These are phyloP conservation scores for Alternaria conjuncta DNA, from an alignment of 2,329 filamentous ascomycete genomes.

Conservation along the genomic window DNA sequence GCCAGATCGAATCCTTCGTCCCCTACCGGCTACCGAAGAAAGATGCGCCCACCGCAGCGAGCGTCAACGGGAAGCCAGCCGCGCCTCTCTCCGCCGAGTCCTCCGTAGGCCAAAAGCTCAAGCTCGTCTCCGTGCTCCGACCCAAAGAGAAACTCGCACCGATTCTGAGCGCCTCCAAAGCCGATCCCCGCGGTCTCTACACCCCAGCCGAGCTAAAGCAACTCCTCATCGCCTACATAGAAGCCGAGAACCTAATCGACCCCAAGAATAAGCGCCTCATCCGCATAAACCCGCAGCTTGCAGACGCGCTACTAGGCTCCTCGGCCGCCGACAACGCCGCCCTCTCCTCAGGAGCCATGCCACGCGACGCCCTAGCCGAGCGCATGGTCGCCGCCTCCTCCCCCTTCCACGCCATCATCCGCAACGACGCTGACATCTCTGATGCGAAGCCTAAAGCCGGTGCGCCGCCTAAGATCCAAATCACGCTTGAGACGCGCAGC, in stretches of 20 bases:
- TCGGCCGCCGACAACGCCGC: conserved; percentile 63
- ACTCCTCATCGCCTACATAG: conserved; percentile 64
- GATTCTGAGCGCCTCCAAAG: conserved; percentile 59
- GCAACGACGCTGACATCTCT: conserved; percentile 51
- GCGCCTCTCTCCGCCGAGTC: conserved; percentile 49
- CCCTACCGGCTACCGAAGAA: conserved; percentile 69
- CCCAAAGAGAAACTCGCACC: conserved; percentile 65
- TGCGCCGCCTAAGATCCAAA: conserved; percentile 63
- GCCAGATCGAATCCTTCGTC: conserved; percentile 61
- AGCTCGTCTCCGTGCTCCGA: conserved; percentile 61
- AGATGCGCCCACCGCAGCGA: conserved; percentile 46
- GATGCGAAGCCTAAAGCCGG: conserved; percentile 66
- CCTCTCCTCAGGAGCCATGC: conserved; percentile 63
- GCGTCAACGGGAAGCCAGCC: conserved; percentile 50
- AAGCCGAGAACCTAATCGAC: conserved; percentile 63
- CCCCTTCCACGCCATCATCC: conserved; percentile 64
- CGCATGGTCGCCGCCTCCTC: conserved; percentile 63
- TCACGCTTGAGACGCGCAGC: conserved; percentile 68
- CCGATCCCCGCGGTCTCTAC: conserved; percentile 63
- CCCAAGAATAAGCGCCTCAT: conserved; percentile 67
- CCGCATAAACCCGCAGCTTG: conserved; percentile 67
- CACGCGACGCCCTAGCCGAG: conserved; percentile 66
- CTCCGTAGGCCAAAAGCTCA: conserved; percentile 56
- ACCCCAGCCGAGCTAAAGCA: conserved; percentile 65
- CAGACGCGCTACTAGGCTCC: conserved; percentile 65